phyloP scores from a whole-genome alignment of 352 stramenopile species.

The Pythium pyrilobum region DNA sequence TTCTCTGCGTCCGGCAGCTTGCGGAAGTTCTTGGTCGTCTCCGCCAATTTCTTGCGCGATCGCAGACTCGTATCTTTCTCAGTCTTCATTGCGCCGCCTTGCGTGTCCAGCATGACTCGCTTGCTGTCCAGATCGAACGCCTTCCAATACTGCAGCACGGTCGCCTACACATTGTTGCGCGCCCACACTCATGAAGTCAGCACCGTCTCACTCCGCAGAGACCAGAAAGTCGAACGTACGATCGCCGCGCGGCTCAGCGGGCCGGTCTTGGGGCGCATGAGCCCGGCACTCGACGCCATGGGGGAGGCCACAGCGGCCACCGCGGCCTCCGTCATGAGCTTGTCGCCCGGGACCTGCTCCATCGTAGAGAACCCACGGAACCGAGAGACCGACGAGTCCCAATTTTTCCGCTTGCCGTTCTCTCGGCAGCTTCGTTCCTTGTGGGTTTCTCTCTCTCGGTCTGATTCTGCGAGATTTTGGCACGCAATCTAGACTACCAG shows the following conservation, averaged over 20 bases:
- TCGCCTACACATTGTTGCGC: constrained; percentile 25
- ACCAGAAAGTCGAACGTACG: no score
- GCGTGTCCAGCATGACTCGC: constrained; percentile 66
- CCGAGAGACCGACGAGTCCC: constrained; percentile 3
- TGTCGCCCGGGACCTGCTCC: constrained; percentile 25
- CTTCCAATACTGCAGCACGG: constrained; percentile 83
- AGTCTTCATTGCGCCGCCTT: constrained; percentile 76
- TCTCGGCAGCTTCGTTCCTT: background rate
- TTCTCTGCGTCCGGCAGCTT: constrained; percentile 75
- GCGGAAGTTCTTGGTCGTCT: constrained; percentile 81
- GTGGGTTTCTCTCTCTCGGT: background rate
- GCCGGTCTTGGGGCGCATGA: constrained; percentile 3
- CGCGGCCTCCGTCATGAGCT: constrained; percentile 25
- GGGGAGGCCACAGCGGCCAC: constrained; percentile 1
- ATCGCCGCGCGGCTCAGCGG: constrained; percentile 27
- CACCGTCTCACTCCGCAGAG: no score
- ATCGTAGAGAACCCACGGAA: constrained; percentile 2
- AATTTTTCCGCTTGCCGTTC: background rate
- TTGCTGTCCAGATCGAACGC: constrained; percentile 87
- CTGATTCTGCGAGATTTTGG: constrained; percentile 11
- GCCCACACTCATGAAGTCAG: no score
- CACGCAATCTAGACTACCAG: no score
- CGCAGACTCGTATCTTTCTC: constrained; percentile 77
- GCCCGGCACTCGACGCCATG: background rate
- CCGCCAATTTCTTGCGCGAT: constrained; percentile 80